phyloP scores from a whole-genome alignment of 805 yeast species.

The Myxozyma monticola region DNA sequence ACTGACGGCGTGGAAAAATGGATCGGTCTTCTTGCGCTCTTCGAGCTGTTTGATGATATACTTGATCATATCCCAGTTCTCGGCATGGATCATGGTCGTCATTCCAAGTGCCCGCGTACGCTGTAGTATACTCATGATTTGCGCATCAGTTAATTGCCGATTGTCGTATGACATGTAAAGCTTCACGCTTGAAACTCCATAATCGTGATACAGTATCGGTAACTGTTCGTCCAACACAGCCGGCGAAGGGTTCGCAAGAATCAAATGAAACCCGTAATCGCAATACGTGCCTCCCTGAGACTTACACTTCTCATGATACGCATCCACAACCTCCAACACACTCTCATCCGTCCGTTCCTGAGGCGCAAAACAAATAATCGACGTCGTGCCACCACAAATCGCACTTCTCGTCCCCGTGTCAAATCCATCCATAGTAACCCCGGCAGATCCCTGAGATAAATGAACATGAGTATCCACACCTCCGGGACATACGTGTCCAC shows the following conservation, averaged over 20 bases:
- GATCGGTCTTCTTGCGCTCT: conserved; percentile 43
- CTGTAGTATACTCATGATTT: conserved; percentile 43
- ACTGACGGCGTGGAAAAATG: conserved; percentile 49
- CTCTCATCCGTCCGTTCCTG: conserved; percentile 42
- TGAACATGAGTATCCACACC: conserved; percentile 56
- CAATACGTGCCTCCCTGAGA: conserved; percentile 40
- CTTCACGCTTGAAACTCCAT: conserved; percentile 46
- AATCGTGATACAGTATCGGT: conserved; percentile 40
- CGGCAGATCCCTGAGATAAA: conserved; percentile 44
- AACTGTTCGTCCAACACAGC: conserved; percentile 38
- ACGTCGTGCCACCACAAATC: conserved; percentile 53
- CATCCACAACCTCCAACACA: conserved; percentile 36
- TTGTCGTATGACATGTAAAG: conserved; percentile 51
- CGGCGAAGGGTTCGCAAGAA: conserved; percentile 41
- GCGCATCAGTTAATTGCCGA: conserved; percentile 45
- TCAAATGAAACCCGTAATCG: conserved; percentile 53
- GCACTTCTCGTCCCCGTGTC: conserved; percentile 49
- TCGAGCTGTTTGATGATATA: conserved; percentile 46
- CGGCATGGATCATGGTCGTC: conserved; percentile 56
- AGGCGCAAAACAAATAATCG: conserved; percentile 50
- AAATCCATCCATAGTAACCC: conserved; percentile 48
- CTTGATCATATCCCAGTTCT: conserved; percentile 49
- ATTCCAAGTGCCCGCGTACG: conserved; percentile 46
- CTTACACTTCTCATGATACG: conserved; percentile 39
- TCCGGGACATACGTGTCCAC: conserved; percentile 52